A percentile compares a stretch with the other conserved stretches of the same genome.
Evolutionary conservation across 495 filamentous ascomycete genomes (phyloP).

Genomic region (Lichenothelia convexa): DNA sequence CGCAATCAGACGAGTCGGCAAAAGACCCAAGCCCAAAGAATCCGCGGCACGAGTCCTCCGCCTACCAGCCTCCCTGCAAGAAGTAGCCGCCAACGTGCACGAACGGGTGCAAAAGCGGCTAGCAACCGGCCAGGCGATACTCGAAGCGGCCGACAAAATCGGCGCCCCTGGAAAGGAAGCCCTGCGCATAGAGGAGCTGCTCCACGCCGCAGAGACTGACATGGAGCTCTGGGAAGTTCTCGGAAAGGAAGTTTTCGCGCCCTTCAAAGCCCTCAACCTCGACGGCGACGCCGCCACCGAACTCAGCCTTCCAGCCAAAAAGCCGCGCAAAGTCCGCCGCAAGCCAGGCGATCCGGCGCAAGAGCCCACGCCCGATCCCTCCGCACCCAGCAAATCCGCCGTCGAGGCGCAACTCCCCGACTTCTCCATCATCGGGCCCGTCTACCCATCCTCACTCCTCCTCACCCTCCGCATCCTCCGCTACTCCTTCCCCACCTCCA

Average conservation of each 20-base stretch:
- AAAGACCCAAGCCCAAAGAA: too few relatives aligned
- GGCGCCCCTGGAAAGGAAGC: conserved; percentile 4
- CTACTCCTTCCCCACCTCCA: conserved; percentile 39
- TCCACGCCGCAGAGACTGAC: conserved; percentile 38
- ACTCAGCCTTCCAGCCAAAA: conserved; percentile 37
- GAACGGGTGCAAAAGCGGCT: neutral
- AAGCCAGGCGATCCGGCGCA: conserved; percentile 7
- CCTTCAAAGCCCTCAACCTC: conserved; percentile 10
- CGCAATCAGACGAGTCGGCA: too few relatives aligned
- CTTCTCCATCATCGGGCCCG: conserved; percentile 38
- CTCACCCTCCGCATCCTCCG: conserved; percentile 45
- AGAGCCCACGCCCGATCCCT: conserved; percentile 1
- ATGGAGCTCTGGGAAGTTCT: conserved; percentile 53
- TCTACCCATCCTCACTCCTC: conserved; percentile 50
- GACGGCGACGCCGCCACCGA: conserved; percentile 5
- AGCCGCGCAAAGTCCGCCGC: conserved; percentile 17
- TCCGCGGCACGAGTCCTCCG: too few relatives aligned
- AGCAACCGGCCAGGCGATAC: conserved; percentile 1
- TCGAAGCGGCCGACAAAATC: neutral
- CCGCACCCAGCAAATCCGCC: neutral
- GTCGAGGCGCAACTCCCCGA: neutral
- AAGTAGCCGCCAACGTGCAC: conserved; percentile 2
- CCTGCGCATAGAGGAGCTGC: conserved; percentile 25
- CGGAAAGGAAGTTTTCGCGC: conserved; percentile 37
- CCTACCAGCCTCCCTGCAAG: conserved; percentile 5